Conservation (phyloP, 345 rosid species). For the Citropsis articulata region DNA sequence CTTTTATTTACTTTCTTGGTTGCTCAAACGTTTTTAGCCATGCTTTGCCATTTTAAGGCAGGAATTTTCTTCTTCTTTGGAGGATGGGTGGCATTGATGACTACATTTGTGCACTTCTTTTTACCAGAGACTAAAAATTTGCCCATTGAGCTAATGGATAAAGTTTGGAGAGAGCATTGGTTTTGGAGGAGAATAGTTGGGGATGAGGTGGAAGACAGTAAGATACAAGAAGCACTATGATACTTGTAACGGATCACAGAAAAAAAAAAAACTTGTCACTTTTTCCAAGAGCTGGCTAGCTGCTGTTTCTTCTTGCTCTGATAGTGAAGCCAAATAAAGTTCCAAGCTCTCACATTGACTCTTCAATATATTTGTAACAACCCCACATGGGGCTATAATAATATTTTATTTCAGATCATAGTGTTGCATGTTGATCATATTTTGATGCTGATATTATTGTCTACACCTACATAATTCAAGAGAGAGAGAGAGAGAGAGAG, state of each 20-base stretch:
- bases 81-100: constrained; percentile 41
- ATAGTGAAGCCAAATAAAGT: too few species aligned
- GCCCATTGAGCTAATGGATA: neutral
- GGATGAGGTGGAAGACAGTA: neutral
- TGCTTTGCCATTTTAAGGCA: constrained; percentile 54
- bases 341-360: too few species aligned
- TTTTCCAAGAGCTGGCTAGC: too few species aligned
- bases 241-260: too few species aligned
- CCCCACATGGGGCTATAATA: too few species aligned
- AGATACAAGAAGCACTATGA: neutral
- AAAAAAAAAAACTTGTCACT: neutral
- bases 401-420: too few species aligned
- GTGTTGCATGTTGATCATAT: neutral
- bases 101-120: constrained; percentile 30
- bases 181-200: neutral
- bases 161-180: neutral
- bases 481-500: neutral
- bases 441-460: neutral
- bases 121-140: constrained; percentile 31
- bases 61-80: constrained; percentile 54
- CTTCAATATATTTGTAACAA: too few species aligned
- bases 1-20: constrained; percentile 58
- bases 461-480: neutral
- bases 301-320: too few species aligned
- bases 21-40: constrained; percentile 54